These are phyloP conservation scores for Prunus armeniaca DNA, from an alignment of 306 rosid genomes.

Conservation along the genomic window DNA sequence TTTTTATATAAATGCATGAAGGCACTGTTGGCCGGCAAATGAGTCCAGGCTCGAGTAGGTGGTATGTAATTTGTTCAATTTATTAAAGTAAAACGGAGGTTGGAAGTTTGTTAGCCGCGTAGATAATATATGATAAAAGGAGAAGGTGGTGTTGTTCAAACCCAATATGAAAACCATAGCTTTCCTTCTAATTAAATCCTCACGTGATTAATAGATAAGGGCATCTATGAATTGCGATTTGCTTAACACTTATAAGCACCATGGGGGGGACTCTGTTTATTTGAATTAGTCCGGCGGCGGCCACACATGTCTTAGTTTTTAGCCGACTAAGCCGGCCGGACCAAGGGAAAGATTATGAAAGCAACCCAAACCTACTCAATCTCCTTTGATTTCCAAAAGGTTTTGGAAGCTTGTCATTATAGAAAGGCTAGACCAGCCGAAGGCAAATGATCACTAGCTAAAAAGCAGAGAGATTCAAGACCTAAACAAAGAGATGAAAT, in stretches of 20 bases:
- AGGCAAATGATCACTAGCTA: neutral
- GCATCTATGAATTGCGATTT: too few species aligned
- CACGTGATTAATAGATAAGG: too few species aligned
- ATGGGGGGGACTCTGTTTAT: neutral
- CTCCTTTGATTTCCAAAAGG: neutral
- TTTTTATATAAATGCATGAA: neutral
- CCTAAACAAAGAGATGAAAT: neutral
- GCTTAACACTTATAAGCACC: neutral
- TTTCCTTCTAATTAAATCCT: too few species aligned
- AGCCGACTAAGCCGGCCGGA: slow-evolving; percentile 1
- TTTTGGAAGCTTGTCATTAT: neutral
- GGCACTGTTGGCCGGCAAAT: neutral
- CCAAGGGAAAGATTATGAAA: neutral
- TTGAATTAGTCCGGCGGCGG: neutral
- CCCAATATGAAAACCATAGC: neutral
- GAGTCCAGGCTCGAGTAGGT: neutral
- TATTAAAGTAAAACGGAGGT: neutral
- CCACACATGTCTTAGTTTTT: neutral
- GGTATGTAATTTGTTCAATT: too few species aligned
- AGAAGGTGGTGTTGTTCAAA: neutral
- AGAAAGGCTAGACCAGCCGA: neutral
- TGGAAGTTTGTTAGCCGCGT: neutral
- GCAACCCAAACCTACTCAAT: neutral
- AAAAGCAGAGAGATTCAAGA: neutral
- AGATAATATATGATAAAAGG: neutral